Evolutionary conservation across 2,329 filamentous ascomycete genomes (phyloP), one percentile per base, ranked within the genome.

Genomic region (Trichophyton equinum): DNA sequence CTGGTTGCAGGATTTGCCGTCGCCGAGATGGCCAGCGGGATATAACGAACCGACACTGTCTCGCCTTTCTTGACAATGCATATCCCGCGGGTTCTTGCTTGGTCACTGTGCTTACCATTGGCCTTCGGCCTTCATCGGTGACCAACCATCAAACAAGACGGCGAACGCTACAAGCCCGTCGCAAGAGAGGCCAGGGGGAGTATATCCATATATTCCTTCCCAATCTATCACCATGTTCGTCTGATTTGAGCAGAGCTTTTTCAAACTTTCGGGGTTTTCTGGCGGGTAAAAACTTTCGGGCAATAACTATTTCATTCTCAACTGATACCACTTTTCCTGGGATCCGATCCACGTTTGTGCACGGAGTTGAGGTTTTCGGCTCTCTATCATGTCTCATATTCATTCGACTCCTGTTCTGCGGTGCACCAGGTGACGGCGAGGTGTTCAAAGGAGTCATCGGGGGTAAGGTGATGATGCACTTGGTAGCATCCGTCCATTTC

Each of bases 81-180:
- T 55, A 33, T 55, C 51, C 51, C 25, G 27, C 51, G 25, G 15
- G 27, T n/a, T 36, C 27, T 36, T 27, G 13, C 30, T 20, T 55
- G 8, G 51, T n/a, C 33, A 55, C 27, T 33, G 27, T 36, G 27
- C 9, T 22, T n/a, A 36, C 13, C 33, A 55, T 55, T 55, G 51
- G 51, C n/a, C 33, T 20, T 55, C 51, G 51, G 51, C 51, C 51
- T 55, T 36, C 51, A 9, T 55, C 51, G 51, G 51, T 15, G 51
- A 55, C n/a, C n/a, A n/a, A 55, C n/a, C n/a, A 30, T 25, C n/a
- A 30, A 36, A 33, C 15, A 20, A 55, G 5, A 55, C 20, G 46
- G 46, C 46, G 46, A 51, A 27, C 13, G 46, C 46, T 27, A 36
- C 51, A 11, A 27, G 3, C 33, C 33, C 33, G 27, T 55, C 9